phyloP scores from a whole-genome alignment of 495 filamentous ascomycete species.

The Daldinia caldariorum region DNA sequence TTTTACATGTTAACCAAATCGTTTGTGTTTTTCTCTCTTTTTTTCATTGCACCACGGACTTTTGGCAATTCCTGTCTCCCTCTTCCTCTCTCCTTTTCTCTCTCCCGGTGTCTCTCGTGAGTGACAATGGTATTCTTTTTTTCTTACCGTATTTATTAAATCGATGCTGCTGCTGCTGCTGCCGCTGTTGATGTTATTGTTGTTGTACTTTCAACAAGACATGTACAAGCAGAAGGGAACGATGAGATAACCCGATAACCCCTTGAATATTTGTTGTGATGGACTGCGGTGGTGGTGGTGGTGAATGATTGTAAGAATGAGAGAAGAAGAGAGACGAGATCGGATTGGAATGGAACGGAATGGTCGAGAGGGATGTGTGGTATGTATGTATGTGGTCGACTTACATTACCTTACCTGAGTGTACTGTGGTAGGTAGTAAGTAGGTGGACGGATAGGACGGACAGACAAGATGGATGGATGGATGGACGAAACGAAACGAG shows the following conservation, averaged over 20 bases:
- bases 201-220: neutral
- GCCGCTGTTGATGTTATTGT: too few species aligned
- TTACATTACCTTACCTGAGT: neutral
- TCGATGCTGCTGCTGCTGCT: neutral
- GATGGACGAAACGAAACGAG: constrained; percentile 21
- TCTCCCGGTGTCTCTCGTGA: too few species aligned
- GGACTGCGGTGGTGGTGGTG: neutral
- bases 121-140: too few species aligned
- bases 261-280: too few species aligned
- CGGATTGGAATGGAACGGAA: neutral
- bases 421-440: neutral
- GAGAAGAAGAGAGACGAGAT: constrained; percentile 10
- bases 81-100: too few species aligned
- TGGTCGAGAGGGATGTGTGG: neutral
- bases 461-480: neutral
- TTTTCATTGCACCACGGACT: too few species aligned
- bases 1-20: constrained; percentile 5
- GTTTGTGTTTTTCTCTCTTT: too few species aligned
- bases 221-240: constrained; percentile 5
- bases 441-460: neutral
- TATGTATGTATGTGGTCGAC: too few species aligned
- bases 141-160: neutral
- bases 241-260: too few species aligned
- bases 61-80: constrained; percentile 4
- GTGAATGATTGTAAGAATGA: neutral